Percentiles rank a stretch among this genome's conserved stretches.
Conservation (phyloP, 73 alveolate species). For the Stentor roeselii region DNA sequence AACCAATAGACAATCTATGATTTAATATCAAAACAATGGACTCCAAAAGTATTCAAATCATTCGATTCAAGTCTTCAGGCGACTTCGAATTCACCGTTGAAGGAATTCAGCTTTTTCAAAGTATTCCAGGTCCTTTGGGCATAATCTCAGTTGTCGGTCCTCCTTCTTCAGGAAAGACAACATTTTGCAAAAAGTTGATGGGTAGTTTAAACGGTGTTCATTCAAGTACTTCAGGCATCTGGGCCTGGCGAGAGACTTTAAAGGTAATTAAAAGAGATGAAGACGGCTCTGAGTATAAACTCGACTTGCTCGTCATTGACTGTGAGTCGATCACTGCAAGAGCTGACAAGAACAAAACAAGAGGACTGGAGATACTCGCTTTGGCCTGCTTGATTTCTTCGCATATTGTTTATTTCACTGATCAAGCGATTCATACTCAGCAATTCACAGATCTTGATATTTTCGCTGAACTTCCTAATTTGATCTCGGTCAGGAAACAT, state of each 20-base stretch:
- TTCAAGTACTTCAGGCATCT: neutral
- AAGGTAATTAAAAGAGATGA: neutral
- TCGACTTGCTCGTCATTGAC: neutral
- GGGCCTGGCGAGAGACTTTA: neutral
- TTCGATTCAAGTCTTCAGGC: neutral
- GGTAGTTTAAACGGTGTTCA: neutral
- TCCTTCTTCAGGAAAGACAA: neutral
- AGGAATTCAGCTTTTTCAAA: neutral
- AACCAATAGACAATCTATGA: too few species aligned
- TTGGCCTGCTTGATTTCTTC: neutral
- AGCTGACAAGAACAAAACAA: neutral
- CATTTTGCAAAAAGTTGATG: neutral
- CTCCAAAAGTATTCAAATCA: too few species aligned
- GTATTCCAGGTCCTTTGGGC: neutral
- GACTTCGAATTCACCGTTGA: neutral
- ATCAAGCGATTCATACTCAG: neutral
- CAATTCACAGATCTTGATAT: neutral
- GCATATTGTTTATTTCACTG: neutral
- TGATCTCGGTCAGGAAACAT: neutral
- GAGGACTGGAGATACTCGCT: neutral
- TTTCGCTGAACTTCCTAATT: neutral
- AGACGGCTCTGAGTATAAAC: neutral
- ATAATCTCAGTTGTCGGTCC: neutral
- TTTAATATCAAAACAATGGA: too few species aligned
- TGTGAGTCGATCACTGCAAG: neutral